Evolutionary conservation across 805 yeast species (phyloP).

Genomic region (Ogataea methanolica): DNA sequence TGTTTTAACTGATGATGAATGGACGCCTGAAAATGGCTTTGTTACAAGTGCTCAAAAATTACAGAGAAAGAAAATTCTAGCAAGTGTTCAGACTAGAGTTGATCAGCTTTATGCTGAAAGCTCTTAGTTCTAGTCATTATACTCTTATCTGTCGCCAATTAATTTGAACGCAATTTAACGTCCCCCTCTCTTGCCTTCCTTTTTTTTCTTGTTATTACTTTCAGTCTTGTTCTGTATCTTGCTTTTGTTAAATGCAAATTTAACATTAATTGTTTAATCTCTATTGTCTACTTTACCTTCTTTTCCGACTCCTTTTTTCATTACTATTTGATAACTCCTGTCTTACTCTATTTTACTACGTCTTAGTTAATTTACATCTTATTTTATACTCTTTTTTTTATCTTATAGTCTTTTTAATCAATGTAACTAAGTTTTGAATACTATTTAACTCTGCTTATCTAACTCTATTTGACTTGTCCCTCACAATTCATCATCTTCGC

Average conservation of each 20-base stretch:
- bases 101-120: conserved; percentile 51
- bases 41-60: conserved; percentile 95
- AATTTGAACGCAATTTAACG: neutral
- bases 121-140: neutral
- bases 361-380: neutral
- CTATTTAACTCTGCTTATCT: neutral
- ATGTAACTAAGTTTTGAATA: neutral
- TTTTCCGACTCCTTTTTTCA: neutral
- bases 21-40: conserved; percentile 96
- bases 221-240: neutral
- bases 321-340: neutral
- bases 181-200: neutral
- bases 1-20: conserved; percentile 79
- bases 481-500: conserved; percentile 1
- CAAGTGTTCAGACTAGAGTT: conserved; percentile 61
- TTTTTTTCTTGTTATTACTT: neutral
- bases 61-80: conserved; percentile 86
- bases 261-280: neutral
- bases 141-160: neutral
- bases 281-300: neutral
- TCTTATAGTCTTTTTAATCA: neutral
- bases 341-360: neutral
- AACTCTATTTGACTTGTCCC: neutral
- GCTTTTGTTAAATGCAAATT: too few species aligned
- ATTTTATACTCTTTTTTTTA: neutral